Evolutionary conservation across 306 rosid genomes (phyloP), one percentile per base, ranked within the genome.

Genomic region (Vigna trinervia): DNA sequence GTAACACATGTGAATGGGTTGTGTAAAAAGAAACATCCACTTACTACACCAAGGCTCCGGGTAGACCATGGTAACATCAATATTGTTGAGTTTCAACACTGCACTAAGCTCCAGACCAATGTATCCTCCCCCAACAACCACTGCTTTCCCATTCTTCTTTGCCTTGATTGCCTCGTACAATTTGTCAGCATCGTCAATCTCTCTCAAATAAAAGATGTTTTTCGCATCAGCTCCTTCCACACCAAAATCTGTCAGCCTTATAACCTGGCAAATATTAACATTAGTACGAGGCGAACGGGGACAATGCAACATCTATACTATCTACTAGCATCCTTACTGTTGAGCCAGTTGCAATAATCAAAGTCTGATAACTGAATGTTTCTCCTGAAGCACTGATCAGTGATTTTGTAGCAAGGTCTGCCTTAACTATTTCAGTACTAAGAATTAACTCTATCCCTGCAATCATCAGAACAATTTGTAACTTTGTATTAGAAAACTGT

Each of bases 31-130:
- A 53, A 77, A 54, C 45, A 79, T 78, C 84, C 82, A 92, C 99
- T 91, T 91, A 95, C 99, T 95, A 84, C 97, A 92, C 99, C 99
- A 95, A 41, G 97, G 97, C 82, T 95, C 99, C 14, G 99, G 99
- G 86, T 92, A 95, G 79, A 95, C 97, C 99, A 95, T 95, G 76
- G 66, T 86, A 60, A 88, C 94, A 73, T 95, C 97, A 74, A 87
- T 51, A 76, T 92, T 84, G 85, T 95, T 95, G 68, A 92, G 86
- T 77, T 68, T 83, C 87, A 95, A 80, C 51, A 83, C 96, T 26
- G 99, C 99, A 86, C 97, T 83, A 73, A 95, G 88, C 85, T 95
- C 99, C 75, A 95, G 90, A 85, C 99, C 96, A 10, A 95, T 95
- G 86, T 95, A 92, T 63, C 97, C 99, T 79, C 99, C 99, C 58